phyloP scores from a whole-genome alignment of 768 basidiomycete species.

The Xanthoconium stramineum region DNA sequence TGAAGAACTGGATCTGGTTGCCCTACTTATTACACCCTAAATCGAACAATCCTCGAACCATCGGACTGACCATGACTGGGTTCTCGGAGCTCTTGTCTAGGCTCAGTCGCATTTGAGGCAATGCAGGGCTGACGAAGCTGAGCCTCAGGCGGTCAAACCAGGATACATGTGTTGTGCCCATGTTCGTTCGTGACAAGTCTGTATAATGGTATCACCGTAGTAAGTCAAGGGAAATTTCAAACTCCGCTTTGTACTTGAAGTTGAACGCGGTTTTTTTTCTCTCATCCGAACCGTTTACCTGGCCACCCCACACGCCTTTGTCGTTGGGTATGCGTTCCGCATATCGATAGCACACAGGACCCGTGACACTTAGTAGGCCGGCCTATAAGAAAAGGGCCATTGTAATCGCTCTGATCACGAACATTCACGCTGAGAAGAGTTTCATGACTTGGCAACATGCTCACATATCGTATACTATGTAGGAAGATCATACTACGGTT shows the following conservation, averaged over 20 bases:
- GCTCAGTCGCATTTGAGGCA: conserved; percentile 60
- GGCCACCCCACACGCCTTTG: conserved; percentile 45
- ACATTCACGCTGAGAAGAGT: conserved; percentile 71
- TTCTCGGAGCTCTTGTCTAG: conserved; percentile 49
- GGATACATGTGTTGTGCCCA: conserved; percentile 5
- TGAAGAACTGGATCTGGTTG: conserved; percentile 74
- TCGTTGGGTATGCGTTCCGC: conserved; percentile 59
- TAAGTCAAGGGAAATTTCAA: conserved; percentile 8
- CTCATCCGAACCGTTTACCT: conserved; percentile 36
- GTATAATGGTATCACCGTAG: background rate
- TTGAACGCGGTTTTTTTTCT: background rate
- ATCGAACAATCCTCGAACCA: background rate
- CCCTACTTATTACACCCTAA: background rate
- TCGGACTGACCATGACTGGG: conserved; percentile 59
- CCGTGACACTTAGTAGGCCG: conserved; percentile 40
- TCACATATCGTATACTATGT: background rate
- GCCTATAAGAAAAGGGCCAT: conserved; percentile 57
- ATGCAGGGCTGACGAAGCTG: conserved; percentile 34
- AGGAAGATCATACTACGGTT: background rate
- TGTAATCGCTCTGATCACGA: conserved; percentile 84
- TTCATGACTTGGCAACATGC: conserved; percentile 78
- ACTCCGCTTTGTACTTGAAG: conserved; percentile 24
- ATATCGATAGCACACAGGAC: conserved; percentile 45
- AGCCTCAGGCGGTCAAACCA: conserved; percentile 27
- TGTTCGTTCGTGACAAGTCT: conserved; percentile 2